Evolutionary conservation across 2,329 filamentous ascomycete species (phyloP).

Genomic region (Macroventuria anomochaeta): DNA sequence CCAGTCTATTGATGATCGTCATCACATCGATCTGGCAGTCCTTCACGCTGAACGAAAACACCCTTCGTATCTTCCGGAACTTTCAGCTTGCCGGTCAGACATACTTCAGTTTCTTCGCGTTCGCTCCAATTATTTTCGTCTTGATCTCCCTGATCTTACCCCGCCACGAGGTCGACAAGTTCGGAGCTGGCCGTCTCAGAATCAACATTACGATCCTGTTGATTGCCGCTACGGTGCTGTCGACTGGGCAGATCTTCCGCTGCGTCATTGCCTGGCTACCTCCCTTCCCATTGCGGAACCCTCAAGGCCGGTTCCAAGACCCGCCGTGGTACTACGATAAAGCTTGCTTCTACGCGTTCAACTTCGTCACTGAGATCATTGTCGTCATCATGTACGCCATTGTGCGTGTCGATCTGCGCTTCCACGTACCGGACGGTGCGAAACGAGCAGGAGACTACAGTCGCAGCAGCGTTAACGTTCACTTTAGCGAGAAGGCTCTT

Average conservation of each 20-base stretch:
- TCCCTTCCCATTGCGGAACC: constrained; percentile 52
- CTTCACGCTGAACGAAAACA: constrained; percentile 67
- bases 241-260: constrained; percentile 75
- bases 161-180: constrained; percentile 59
- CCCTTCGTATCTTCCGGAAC: constrained; percentile 62
- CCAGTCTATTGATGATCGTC: constrained; percentile 71
- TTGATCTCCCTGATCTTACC: constrained; percentile 56
- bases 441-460: constrained; percentile 52
- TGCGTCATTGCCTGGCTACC: constrained; percentile 64
- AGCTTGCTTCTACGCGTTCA: constrained; percentile 80
- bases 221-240: constrained; percentile 62
- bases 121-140: constrained; percentile 68
- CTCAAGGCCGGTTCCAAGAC: constrained; percentile 49
- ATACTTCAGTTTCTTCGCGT: constrained; percentile 69
- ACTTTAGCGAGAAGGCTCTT: constrained; percentile 33
- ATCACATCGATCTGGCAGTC: constrained; percentile 67
- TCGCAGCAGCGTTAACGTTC: constrained; percentile 28
- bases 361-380: constrained; percentile 75
- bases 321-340: constrained; percentile 74
- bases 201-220: constrained; percentile 72
- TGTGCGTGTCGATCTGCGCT: constrained; percentile 75
- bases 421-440: constrained; percentile 76
- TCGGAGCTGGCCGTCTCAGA: constrained; percentile 71
- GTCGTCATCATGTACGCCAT: constrained; percentile 72
- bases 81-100: constrained; percentile 70